phyloP scores from a whole-genome alignment of 495 filamentous ascomycete species.

The Astrocystis sublimbata region DNA sequence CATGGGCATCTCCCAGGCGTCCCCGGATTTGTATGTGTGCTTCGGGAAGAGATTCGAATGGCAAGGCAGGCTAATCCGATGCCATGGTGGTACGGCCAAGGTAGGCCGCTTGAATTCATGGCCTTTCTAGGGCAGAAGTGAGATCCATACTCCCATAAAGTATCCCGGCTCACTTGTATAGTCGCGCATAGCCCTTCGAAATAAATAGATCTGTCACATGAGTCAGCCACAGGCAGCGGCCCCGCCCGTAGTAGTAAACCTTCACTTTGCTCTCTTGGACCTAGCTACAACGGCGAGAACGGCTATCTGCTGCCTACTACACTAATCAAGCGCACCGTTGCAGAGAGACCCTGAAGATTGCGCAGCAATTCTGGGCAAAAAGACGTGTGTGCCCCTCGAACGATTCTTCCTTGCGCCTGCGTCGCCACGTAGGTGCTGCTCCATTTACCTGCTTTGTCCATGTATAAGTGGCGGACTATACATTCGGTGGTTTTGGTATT shows the following conservation, averaged over 20 bases:
- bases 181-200: no score
- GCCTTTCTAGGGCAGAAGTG: no score
- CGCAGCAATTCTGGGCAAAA: not conserved
- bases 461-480: not conserved
- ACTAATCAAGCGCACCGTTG: not conserved
- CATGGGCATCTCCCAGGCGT: no score
- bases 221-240: slow-evolving; percentile 7
- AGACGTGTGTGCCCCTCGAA: not conserved
- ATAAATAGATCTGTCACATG: no score
- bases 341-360: slow-evolving; percentile 2
- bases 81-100: no score
- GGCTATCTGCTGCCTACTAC: slow-evolving; percentile 2
- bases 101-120: no score
- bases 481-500: no score
- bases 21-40: no score
- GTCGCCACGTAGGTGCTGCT: slow-evolving; percentile 1
- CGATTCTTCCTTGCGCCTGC: slow-evolving; percentile 2
- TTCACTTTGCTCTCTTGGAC: not conserved
- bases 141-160: no score
- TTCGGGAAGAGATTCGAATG: no score
- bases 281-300: not conserved
- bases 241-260: not conserved
- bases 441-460: not conserved
- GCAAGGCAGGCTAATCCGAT: no score
- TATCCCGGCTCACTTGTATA: no score